phyloP scores from a whole-genome alignment of 108 stramenopile species.

The Aurantiochytrium sp. region DNA sequence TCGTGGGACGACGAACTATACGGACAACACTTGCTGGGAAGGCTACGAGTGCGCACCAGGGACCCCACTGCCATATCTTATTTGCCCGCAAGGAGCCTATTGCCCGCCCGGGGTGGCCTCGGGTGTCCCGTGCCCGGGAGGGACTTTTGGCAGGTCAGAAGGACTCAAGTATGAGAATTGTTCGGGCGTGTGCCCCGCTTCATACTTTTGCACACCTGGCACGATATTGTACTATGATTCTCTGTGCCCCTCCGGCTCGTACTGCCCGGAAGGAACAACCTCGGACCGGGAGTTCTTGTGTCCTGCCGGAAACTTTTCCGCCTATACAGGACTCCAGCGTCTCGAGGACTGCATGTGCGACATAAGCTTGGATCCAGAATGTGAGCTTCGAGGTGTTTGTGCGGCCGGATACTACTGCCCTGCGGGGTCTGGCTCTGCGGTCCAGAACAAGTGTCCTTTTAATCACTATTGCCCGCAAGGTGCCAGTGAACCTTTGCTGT shows the following conservation, averaged over 20 bases:
- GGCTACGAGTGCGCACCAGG: not conserved
- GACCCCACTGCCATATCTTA: not conserved
- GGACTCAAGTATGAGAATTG: not conserved
- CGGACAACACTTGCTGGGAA: not conserved
- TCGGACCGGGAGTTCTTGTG: not conserved
- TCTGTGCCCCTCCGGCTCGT: not conserved
- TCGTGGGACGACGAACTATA: not conserved
- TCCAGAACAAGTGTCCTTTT: not conserved
- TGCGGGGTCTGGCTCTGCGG: not conserved
- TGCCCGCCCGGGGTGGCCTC: not conserved
- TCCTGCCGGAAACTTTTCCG: not conserved
- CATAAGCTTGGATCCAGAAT: not conserved
- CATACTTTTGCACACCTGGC: not conserved
- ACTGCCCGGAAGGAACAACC: not conserved
- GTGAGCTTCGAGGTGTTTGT: not conserved
- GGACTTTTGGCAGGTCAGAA: not conserved
- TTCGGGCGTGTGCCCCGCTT: not conserved
- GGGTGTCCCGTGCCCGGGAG: not conserved
- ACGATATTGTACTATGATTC: not conserved
- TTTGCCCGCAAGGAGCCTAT: not conserved
- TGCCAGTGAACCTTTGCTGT: not conserved
- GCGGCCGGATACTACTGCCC: slow-evolving; percentile 8
- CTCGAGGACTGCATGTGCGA: not conserved
- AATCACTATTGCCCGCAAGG: not conserved
- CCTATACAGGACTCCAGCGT: not conserved